These are phyloP conservation scores for Cunninghamia lanceolata DNA, from an alignment of 75 land plant species.

Conservation along the genomic window DNA sequence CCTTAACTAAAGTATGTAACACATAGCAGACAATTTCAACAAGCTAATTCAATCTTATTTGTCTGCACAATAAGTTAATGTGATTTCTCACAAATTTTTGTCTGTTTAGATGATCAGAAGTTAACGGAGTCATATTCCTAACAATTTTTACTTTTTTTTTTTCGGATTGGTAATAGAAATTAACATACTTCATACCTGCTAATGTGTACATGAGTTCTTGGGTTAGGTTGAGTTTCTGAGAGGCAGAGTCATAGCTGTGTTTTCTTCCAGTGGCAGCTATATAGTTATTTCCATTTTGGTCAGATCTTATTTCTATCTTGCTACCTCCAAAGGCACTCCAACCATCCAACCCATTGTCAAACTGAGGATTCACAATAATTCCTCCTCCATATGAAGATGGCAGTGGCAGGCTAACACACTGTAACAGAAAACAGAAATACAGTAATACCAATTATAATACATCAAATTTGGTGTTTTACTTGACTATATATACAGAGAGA, in stretches of 20 bases:
- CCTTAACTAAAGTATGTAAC: too few species aligned
- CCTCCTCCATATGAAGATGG: constrained; percentile 47
- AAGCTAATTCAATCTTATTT: neutral
- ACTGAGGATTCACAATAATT: constrained; percentile 37
- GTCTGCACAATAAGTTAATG: neutral
- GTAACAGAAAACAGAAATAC: neutral
- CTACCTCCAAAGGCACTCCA: constrained; percentile 33
- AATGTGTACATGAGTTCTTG: constrained; percentile 39
- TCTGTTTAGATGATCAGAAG: too few species aligned
- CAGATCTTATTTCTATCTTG: constrained; percentile 2
- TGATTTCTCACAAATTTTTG: neutral
- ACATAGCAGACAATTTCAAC: too few species aligned
- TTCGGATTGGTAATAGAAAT: neutral
- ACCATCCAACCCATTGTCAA: constrained; percentile 26
- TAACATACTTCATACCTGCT: constrained; percentile 35
- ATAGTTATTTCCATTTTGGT: constrained; percentile 30
- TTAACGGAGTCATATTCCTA: too few species aligned
- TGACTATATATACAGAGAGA: too few species aligned
- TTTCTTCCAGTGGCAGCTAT: constrained; percentile 40
- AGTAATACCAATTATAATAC: neutral
- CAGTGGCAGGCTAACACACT: constrained; percentile 45
- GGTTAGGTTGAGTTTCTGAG: constrained; percentile 43
- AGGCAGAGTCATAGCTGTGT: constrained; percentile 29
- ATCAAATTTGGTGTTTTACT: neutral
- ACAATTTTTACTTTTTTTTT: too few species aligned